Evolutionary conservation across 2,329 filamentous ascomycete genomes (phyloP), one percentile per base, ranked within the genome.

Genomic region (Neofusicoccum sp.): DNA sequence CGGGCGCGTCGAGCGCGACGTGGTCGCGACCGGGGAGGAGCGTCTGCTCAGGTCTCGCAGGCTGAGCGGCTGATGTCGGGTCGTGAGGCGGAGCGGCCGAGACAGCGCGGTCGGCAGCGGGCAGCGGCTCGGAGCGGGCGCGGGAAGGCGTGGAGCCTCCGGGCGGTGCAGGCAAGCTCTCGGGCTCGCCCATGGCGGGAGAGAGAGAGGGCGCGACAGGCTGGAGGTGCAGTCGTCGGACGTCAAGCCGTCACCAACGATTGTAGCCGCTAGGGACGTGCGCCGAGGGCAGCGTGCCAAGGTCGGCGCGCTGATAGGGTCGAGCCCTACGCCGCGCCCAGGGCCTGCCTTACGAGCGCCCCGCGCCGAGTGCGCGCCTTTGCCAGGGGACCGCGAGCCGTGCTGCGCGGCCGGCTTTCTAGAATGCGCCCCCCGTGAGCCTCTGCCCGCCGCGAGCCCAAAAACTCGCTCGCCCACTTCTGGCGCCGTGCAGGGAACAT

Each of bases 141-240:
- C 5, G 38, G 7, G 57, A 43, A 48, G 43, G 57, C 45, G 20
- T 24, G 14, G 31, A 41, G 57, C 57, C 44, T 51, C 43, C 20
- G 24, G 57, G 43, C 43, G 24, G 43, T 51, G 57, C 57, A 51
- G n/a, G 57, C 33, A 51, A 60, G 57, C 57, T 60, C 44, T 40
- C 36, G 34, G 57, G 57, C 57, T 60, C 57, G 44, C 57, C 57
- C 57, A 60, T 60, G 33, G 57, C 41, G 40, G 54, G 41, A 36
- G 40, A 47, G 31, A 38, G 41, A 36, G 41, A 43, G 54, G 24
- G 14, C 16, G 33, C 38, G 34, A 26, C 54, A 45, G 40, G 54
- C 54, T 38, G 40, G 30, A 34, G 54, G 28, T 45, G 54, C 33
- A 44, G 54, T 58, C 40, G 54, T 24, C 30, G 40, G 41, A 58